phyloP scores from a whole-genome alignment of 2,329 filamentous ascomycete species.

The Fusarium succisae region DNA sequence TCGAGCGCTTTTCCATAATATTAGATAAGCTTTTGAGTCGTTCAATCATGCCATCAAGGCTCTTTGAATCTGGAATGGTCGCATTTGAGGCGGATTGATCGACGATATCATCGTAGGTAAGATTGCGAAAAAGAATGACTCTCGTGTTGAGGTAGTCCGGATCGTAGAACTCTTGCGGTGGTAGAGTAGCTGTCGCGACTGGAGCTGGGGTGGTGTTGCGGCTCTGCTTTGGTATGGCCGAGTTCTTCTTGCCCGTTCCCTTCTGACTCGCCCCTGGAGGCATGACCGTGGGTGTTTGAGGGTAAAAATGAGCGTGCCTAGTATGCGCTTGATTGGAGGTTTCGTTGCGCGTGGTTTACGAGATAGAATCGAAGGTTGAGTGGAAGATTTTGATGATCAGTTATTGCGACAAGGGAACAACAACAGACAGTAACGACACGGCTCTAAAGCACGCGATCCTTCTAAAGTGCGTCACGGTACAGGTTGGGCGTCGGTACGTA shows the following conservation, averaged over 20 bases:
- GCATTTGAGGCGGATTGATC: constrained; percentile 67
- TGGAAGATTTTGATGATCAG: constrained; percentile 17
- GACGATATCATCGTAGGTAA: constrained; percentile 75
- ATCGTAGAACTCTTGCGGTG: constrained; percentile 63
- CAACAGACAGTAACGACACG: constrained; percentile 20
- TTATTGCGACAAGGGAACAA: constrained; percentile 24
- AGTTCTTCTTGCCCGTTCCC: constrained; percentile 71
- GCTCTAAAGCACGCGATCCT: constrained; percentile 27
- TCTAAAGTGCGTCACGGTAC: constrained; percentile 30
- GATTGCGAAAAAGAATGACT: constrained; percentile 66
- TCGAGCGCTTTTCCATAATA: constrained; percentile 72
- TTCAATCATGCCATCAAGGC: constrained; percentile 70
- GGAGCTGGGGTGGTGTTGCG: constrained; percentile 78
- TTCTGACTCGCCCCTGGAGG: constrained; percentile 68
- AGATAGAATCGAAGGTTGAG: constrained; percentile 12
- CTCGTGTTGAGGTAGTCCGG: constrained; percentile 74
- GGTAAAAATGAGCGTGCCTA: not conserved
- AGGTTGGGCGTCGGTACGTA: constrained; percentile 21
- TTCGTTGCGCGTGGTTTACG: not conserved
- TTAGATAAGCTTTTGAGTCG: constrained; percentile 72
- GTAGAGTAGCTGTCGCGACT: constrained; percentile 58
- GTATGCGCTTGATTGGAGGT: not conserved
- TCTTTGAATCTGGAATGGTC: constrained; percentile 70
- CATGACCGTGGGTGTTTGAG: constrained; percentile 53
- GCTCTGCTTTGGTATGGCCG: constrained; percentile 73